These are phyloP conservation scores for Keithomyces neogunnii DNA, from an alignment of 2,329 filamentous ascomycete species.

Conservation along the genomic window DNA sequence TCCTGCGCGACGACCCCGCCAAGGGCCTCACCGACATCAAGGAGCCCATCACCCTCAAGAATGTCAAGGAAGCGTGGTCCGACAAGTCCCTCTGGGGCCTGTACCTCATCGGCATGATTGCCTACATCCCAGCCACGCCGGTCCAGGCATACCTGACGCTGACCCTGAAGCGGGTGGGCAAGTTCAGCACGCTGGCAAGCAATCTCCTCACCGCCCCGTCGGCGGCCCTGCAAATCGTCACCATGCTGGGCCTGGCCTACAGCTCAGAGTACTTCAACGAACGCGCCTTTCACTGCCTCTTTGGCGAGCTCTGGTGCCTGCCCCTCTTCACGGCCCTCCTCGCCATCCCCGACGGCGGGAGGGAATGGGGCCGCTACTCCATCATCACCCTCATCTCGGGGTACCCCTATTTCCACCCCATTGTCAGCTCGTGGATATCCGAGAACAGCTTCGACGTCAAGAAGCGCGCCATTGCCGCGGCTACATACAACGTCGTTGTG, in stretches of 20 bases:
- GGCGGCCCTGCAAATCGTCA: constrained; percentile 46
- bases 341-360: constrained; percentile 36
- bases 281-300: constrained; percentile 42
- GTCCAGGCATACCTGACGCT: constrained; percentile 44
- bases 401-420: constrained; percentile 50
- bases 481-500: constrained; percentile 39
- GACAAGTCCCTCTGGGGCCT: constrained; percentile 42
- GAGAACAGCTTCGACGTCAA: constrained; percentile 42
- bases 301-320: constrained; percentile 44
- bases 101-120: constrained; percentile 39
- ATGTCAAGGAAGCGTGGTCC: constrained; percentile 34
- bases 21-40: constrained; percentile 40
- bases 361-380: constrained; percentile 43
- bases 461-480: constrained; percentile 38
- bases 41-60: constrained; percentile 31
- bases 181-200: constrained; percentile 47
- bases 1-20: constrained; percentile 44
- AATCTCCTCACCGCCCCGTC: constrained; percentile 57
- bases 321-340: constrained; percentile 43
- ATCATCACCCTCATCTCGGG: constrained; percentile 44
- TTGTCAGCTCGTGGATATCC: constrained; percentile 41
- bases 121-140: constrained; percentile 40
- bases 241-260: constrained; percentile 45
- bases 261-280: constrained; percentile 47
- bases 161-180: constrained; percentile 44